Evolutionary conservation across 805 yeast genomes (phyloP), one percentile per base, ranked within the genome.

Genomic region (Metschnikowia bowlesiae): DNA sequence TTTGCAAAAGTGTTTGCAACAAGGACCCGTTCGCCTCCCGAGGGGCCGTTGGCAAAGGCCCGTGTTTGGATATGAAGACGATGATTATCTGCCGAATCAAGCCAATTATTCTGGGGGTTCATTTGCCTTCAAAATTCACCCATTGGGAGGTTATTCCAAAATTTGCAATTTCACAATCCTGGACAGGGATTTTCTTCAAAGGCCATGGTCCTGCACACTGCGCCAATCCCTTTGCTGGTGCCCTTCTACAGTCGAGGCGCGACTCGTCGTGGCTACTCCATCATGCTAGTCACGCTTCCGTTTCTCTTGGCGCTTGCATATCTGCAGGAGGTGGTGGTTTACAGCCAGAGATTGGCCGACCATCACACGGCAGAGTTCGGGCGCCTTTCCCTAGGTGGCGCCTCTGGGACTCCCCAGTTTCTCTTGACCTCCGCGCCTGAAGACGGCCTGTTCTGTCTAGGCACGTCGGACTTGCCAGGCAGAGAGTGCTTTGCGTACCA

Each of bases 401-500:
- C 41, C 1, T 35, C 36, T 13, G 37, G 28, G 6, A 42, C 28
- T 13, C 55, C 56, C 3, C 13, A 39, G 8, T 63, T 61, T 45
- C 28, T 38, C 29, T 41, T 50, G 35, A 31, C 37, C 3, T 8
- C 39, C 14, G 28, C 32, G 14, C 4, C 50, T 9, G 44, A 42
- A 6, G 36, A 22, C 8, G 61, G 58, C 11, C 58, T 43, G 8
- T 61, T 61, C 51, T 66, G 70, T 44, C 43, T 70, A 41, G 74
- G 76, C 10, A 69, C 76, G 26, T 50, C 55, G 6, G 70, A 66
- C 46, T 39, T 69, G 6, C 50, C 55, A 6, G 51, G 58, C 47
- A 61, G 62, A 31, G 68, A 62, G n/a, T 73, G 77, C 47, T 69
- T 73, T 49, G 50, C 63, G 6, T 63, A 58, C 28, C 50, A 46